Evolutionary conservation across 306 rosid genomes (phyloP), one percentile per base, ranked within the genome.

Genomic region (Corylus americana): DNA sequence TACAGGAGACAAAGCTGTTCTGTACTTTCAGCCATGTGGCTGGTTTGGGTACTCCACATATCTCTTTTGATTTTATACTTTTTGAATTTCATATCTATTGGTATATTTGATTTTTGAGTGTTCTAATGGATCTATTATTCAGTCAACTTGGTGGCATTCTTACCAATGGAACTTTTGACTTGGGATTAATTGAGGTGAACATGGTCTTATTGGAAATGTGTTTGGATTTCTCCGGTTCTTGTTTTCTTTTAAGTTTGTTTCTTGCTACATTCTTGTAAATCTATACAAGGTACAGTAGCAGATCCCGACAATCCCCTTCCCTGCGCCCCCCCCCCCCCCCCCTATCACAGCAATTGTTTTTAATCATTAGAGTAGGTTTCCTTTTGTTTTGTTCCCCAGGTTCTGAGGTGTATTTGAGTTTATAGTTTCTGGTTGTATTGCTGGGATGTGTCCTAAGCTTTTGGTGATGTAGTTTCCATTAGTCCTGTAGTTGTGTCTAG

Each of bases 1-100:
- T 18, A 92, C 98, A 14, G 97, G 97, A 47, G 97, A 94, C 89
- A 94, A 94, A 86, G 97, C 84, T 73, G 91, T 92, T 71, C 76
- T 91, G 64, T 92, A 88, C 84, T 89, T 94, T 86, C 98, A 94
- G 90, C 97, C 96, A 70, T 92, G 97, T 73, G 98, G 98, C 61
- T 94, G 98, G 97, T 89, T 94, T 78, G 98, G 98, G 98, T 92
- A 75, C 55, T 59, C 49, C 25, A 45, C 67, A 63, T 12, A 5
- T 64, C 50, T 27, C 51, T 68, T 27, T 31, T 25, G 25, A 16
- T 70, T 53, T 78, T 55, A 74, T 78, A 55, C 78, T n/a, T 8
- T 77, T 57, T 71, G 44, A 70, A 63, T 45, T 71, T 11, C 63
- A 53, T 47, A 48, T 51, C 37, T 67, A 37, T 63, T 11, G n/a